A percentile compares a stretch with the other conserved stretches of the same genome.
phyloP scores from a whole-genome alignment of 1,284 basidiomycete genomes.

The Phlebopus sp. region DNA sequence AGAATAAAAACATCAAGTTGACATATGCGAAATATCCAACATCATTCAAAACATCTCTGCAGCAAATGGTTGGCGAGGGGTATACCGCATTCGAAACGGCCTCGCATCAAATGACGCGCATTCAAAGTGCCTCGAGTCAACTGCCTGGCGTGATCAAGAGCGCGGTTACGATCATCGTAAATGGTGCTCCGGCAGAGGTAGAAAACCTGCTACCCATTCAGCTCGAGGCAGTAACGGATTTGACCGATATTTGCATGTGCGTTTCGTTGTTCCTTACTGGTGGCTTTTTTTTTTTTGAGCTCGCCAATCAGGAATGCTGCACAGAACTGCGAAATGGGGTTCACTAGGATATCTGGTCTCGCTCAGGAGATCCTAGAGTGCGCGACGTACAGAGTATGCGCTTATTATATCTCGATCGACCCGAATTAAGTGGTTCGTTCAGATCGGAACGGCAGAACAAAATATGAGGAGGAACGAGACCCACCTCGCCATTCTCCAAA shows the following conservation, averaged over 20 bases:
- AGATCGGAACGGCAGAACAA: not conserved
- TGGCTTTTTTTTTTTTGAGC: too few species aligned
- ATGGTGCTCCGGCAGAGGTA: constrained; percentile 10
- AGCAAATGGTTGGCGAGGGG: constrained; percentile 21
- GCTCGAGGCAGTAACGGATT: not conserved
- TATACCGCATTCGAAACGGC: constrained; percentile 22
- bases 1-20: constrained; percentile 3
- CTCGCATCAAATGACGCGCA: constrained; percentile 18
- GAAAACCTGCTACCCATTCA: not conserved
- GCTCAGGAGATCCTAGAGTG: not conserved
- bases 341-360: not conserved
- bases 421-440: not conserved
- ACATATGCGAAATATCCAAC: constrained; percentile 15
- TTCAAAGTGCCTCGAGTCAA: constrained; percentile 19
- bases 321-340: not conserved
- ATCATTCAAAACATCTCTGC: constrained; percentile 22
- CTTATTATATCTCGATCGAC: not conserved
- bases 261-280: not conserved
- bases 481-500: not conserved
- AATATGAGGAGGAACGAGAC: not conserved
- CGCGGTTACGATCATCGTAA: constrained; percentile 14
- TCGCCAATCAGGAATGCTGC: not conserved
- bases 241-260: not conserved
- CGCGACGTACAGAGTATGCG: not conserved
- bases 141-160: constrained; percentile 17